phyloP scores from a whole-genome alignment of 1,284 basidiomycete species.

The Boletus hoseneyae region DNA sequence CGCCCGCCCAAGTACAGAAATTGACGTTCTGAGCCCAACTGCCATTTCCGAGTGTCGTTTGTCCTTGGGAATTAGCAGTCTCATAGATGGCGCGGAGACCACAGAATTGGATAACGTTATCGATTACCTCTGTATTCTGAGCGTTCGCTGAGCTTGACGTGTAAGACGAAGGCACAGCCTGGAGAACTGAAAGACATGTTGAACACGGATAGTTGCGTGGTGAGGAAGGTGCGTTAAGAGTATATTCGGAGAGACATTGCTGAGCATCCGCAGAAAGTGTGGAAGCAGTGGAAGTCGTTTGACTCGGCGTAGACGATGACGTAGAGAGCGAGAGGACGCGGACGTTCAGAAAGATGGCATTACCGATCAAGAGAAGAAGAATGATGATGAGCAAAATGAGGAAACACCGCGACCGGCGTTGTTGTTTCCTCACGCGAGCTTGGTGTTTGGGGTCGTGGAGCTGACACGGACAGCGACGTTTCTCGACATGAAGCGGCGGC shows the following conservation, averaged over 20 bases:
- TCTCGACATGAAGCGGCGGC: slow-evolving; percentile 41
- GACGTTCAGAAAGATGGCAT: slow-evolving; percentile 40
- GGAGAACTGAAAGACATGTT: slow-evolving; percentile 43
- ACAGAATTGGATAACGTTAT: slow-evolving; percentile 47
- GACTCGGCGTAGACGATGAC: slow-evolving; percentile 15
- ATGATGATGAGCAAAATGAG: slow-evolving; percentile 38
- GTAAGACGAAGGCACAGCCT: slow-evolving; percentile 38
- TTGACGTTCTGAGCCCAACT: slow-evolving; percentile 47
- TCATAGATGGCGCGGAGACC: slow-evolving; percentile 48
- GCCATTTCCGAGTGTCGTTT: slow-evolving; percentile 38
- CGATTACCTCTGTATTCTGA: slow-evolving; percentile 33
- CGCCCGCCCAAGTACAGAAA: slow-evolving; percentile 50
- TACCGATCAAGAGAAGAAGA: slow-evolving; percentile 43
- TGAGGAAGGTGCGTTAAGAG: slow-evolving; percentile 43
- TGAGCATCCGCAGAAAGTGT: slow-evolving; percentile 39
- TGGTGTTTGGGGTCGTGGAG: slow-evolving; percentile 24
- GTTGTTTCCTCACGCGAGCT: slow-evolving; percentile 30
- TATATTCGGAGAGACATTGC: slow-evolving; percentile 47
- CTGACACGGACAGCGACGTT: slow-evolving; percentile 33
- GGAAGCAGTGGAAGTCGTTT: slow-evolving; percentile 23
- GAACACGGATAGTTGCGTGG: slow-evolving; percentile 47
- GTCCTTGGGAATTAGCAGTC: slow-evolving; percentile 39
- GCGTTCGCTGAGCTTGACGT: slow-evolving; percentile 28
- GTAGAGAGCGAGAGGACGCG: slow-evolving; percentile 31
- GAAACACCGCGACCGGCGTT: slow-evolving; percentile 32